Evolutionary conservation across 2,329 filamentous ascomycete genomes (phyloP).

Genomic region (Colletotrichum ledebouriae): DNA sequence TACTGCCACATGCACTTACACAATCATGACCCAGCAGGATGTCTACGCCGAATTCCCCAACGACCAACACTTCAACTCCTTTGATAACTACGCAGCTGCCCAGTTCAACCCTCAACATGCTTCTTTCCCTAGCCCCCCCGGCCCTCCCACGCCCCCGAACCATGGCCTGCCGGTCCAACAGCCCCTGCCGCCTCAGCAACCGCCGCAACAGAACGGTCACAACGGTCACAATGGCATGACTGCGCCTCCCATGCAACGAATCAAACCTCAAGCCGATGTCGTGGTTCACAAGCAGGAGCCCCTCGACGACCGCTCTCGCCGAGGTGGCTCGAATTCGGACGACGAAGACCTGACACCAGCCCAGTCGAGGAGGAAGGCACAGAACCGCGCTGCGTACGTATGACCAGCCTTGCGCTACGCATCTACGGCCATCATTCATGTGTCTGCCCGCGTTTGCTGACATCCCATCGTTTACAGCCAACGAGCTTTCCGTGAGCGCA

Average conservation of each 20-base stretch:
- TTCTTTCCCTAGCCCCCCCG: slow-evolving; percentile 63
- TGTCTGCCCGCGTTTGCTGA: background rate
- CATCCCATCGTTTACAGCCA: slow-evolving; percentile 69
- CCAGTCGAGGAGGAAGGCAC: slow-evolving; percentile 70
- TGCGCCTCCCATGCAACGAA: slow-evolving; percentile 45
- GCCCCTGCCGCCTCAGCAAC: slow-evolving; percentile 37
- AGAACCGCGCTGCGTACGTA: slow-evolving; percentile 73
- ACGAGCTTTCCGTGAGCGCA: slow-evolving; percentile 94
- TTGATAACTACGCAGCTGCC: slow-evolving; percentile 56
- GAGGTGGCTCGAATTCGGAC: slow-evolving; percentile 66
- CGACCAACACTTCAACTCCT: slow-evolving; percentile 63
- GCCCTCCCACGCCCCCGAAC: slow-evolving; percentile 61
- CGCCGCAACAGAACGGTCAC: slow-evolving; percentile 44
- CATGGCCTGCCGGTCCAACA: slow-evolving; percentile 42
- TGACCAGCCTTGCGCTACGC: background rate
- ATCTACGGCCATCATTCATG: background rate
- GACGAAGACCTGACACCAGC: slow-evolving; percentile 69
- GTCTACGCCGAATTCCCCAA: slow-evolving; percentile 62
- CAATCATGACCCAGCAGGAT: slow-evolving; percentile 59
- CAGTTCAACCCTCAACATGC: slow-evolving; percentile 46
- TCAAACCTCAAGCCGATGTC: slow-evolving; percentile 42
- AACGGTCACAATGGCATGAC: slow-evolving; percentile 43
- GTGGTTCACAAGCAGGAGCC: slow-evolving; percentile 54
- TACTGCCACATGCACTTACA: slow-evolving; percentile 48
- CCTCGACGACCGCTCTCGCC: slow-evolving; percentile 52